phyloP scores from a whole-genome alignment of 345 rosid genomes.

The Garcia nutans region DNA sequence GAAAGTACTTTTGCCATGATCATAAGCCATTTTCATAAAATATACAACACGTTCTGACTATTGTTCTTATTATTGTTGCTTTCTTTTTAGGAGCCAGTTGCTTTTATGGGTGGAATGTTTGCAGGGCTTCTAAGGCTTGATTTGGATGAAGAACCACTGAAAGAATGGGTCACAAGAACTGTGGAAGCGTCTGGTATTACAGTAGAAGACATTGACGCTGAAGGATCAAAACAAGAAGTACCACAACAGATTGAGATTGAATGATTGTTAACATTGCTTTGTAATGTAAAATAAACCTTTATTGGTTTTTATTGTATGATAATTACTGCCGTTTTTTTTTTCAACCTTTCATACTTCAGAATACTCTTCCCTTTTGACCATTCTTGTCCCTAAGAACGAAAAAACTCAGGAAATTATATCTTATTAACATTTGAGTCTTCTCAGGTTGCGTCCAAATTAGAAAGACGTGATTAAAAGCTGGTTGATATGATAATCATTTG shows the following conservation, averaged over 20 bases:
- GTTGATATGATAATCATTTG: too few species aligned
- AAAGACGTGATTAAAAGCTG: too few species aligned
- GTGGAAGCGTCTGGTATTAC: conserved; percentile 53
- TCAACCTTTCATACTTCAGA: too few species aligned
- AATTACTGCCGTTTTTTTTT: neutral
- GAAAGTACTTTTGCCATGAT: neutral
- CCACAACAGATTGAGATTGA: conserved; percentile 61
- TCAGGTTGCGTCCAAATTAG: too few species aligned
- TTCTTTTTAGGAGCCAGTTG: conserved; percentile 56
- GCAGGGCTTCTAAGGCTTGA: conserved; percentile 67
- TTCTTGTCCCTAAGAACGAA: too few species aligned
- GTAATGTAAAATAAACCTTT: neutral
- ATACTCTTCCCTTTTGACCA: too few species aligned
- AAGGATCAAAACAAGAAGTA: conserved; percentile 28
- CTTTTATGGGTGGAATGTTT: conserved; percentile 64
- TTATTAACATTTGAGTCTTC: too few species aligned
- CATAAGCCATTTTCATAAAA: too few species aligned
- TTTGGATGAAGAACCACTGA: conserved; percentile 66
- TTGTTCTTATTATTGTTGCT: neutral
- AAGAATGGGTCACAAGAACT: conserved; percentile 64
- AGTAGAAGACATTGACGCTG: conserved; percentile 39
- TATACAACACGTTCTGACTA: neutral
- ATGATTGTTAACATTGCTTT: conserved; percentile 24
- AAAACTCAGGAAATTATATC: too few species aligned
- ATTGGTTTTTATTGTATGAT: neutral